A percentile compares a stretch with the other conserved stretches of the same genome.
These are phyloP conservation scores for Yarrowia phangngaensis DNA, from an alignment of 805 yeast genomes.

Conservation along the genomic window DNA sequence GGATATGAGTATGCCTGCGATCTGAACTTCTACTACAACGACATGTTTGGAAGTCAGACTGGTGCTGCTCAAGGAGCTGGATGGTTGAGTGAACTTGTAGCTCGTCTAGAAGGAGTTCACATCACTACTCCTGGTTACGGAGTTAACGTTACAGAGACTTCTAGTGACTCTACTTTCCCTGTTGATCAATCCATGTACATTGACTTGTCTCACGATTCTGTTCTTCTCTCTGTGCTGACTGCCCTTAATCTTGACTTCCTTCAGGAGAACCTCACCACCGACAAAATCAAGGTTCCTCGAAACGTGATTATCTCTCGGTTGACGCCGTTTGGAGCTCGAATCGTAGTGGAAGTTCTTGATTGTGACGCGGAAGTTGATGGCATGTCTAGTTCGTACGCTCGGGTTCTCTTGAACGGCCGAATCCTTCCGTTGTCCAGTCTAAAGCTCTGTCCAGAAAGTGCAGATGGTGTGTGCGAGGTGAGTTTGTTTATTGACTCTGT, in stretches of 20 bases:
- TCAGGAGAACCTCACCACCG: conserved; percentile 46
- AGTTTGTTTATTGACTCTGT: conserved; percentile 16
- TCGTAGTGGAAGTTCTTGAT: conserved; percentile 42
- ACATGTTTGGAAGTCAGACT: conserved; percentile 58
- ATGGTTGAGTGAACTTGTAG: conserved; percentile 45
- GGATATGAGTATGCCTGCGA: conserved; percentile 60
- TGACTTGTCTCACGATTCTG: conserved; percentile 73
- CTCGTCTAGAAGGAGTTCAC: conserved; percentile 48
- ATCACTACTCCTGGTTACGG: conserved; percentile 50
- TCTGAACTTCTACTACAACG: conserved; percentile 54
- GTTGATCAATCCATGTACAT: conserved; percentile 53
- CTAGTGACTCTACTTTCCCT: conserved; percentile 39
- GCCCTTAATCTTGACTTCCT: conserved; percentile 54
- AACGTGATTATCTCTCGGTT: conserved; percentile 42
- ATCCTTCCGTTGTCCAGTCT: conserved; percentile 40
- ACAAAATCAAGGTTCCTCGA: conserved; percentile 44
- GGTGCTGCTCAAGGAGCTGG: conserved; percentile 60
- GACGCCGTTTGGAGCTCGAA: conserved; percentile 44
- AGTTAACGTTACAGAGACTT: conserved; percentile 46
- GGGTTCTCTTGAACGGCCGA: conserved; percentile 41
- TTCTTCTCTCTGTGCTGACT: conserved; percentile 55
- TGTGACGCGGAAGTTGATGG: conserved; percentile 35
- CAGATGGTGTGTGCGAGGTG: conserved; percentile 39
- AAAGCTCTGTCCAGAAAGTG: conserved; percentile 37
- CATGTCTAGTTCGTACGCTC: conserved; percentile 31